Base-by-base conservation (phyloP, 2,329 filamentous ascomycete species). In the Penicillium sp. region DNA sequence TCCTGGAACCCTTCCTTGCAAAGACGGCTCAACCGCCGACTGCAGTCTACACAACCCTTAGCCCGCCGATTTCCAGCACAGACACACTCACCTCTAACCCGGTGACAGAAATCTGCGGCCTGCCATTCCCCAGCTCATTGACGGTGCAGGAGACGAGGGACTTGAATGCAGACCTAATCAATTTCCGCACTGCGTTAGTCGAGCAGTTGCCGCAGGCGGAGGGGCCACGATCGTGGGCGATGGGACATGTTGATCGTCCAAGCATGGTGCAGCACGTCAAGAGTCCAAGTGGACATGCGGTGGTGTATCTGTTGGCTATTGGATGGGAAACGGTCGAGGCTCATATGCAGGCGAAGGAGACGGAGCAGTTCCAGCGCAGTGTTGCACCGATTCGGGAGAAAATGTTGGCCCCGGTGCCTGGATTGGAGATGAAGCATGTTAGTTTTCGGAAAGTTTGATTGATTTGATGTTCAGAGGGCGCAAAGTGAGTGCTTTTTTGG, bases 271-370 rank as follows among this genome's bases (percentile, higher is more conserved):
- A 60, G 23, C 68, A 59, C 66, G 62, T 32, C 62, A 70, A 50
- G 67, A 78, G 75, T 60, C 65, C 54, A 30, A 74, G 68, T 13
- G 72, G 71, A 3, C 65, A 74, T 58, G 78, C 74, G 9, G 72
- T 73, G 48, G 64, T 75, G 49, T 74, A 75, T 58, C 59, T 78
- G 3, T 51, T 74, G n/a, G 69, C 72, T 15, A 67, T 81, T 47
- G 81, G 80, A 4, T 84, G 82, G 82, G 67, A 75, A 44, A 78
- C 70, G 58, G 69, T 79, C 17, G 76, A 81, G 29, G 70, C 68
- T 41, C 82, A 84, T 64, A 68, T 75, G 71, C 65, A 65, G 42
- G 80, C 74, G 26, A 68, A 74, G 47, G 68, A 78, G 56, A 76
- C 75, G 23, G 66, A 74, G 54, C 69, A 65, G 21, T 84, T 83